Evolutionary conservation across 495 filamentous ascomycete species (phyloP).

Genomic region (Penicillium pancosmium): DNA sequence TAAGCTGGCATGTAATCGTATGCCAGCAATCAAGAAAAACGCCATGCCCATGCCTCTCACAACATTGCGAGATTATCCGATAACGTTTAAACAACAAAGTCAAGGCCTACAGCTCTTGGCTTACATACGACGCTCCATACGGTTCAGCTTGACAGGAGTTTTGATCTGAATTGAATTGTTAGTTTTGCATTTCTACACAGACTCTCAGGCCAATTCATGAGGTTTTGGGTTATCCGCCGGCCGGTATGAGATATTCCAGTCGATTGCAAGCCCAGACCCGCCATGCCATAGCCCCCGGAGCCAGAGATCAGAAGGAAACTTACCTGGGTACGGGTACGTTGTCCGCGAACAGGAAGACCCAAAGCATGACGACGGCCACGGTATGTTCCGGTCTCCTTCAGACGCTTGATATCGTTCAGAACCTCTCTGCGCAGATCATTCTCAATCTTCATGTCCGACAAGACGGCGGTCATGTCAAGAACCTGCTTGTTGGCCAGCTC

Average conservation of each 20-base stretch:
- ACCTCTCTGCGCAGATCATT: constrained; percentile 79
- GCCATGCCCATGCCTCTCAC: constrained; percentile 44
- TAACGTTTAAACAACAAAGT: constrained; percentile 17
- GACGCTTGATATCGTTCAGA: constrained; percentile 78
- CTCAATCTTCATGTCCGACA: constrained; percentile 92
- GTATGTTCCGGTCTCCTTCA: constrained; percentile 91
- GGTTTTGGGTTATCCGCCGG: background rate
- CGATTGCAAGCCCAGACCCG: background rate
- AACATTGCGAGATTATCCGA: constrained; percentile 31
- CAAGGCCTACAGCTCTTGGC: constrained; percentile 10
- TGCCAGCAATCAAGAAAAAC: constrained; percentile 40
- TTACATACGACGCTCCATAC: constrained; percentile 65
- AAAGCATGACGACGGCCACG: constrained; percentile 89
- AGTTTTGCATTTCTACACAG: background rate
- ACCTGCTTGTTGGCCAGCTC: constrained; percentile 70
- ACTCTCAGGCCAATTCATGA: background rate
- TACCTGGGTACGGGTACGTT: constrained; percentile 81
- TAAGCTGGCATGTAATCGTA: constrained; percentile 19
- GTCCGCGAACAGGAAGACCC: constrained; percentile 83
- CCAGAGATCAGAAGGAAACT: constrained; percentile 21
- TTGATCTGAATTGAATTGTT: constrained; percentile 54
- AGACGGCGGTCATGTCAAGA: constrained; percentile 75
- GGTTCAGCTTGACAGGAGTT: constrained; percentile 80
- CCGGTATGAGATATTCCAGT: background rate
- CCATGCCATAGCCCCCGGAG: background rate